These are phyloP conservation scores for Jatropha multifida DNA, from an alignment of 441 rosid genomes.

Conservation along the genomic window DNA sequence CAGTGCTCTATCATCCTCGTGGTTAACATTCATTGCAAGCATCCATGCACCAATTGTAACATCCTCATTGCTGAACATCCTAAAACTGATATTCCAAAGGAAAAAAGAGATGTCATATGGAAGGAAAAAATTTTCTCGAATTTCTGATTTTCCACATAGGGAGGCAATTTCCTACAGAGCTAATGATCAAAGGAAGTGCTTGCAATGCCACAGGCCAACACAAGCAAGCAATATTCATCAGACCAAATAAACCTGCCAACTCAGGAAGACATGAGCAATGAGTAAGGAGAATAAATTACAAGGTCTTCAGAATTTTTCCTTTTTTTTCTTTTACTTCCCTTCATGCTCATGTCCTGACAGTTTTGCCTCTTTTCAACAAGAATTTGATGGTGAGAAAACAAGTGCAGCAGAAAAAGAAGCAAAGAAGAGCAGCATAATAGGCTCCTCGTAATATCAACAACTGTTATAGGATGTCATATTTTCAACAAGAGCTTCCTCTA, in stretches of 20 bases:
- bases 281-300: background rate
- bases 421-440: too few relatives aligned
- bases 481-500: too few relatives aligned
- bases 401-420: background rate
- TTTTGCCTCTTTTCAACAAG: background rate
- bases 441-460: too few relatives aligned
- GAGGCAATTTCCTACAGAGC: background rate
- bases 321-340: background rate
- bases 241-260: background rate
- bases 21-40: slow-evolving; percentile 96
- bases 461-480: too few relatives aligned
- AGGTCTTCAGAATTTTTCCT: background rate
- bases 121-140: too few relatives aligned
- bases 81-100: slow-evolving; percentile 52
- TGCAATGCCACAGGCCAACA: background rate
- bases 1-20: slow-evolving; percentile 67
- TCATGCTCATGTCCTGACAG: background rate
- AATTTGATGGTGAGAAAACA: background rate
- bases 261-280: background rate
- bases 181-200: background rate
- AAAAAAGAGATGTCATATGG: slow-evolving; percentile 5
- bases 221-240: background rate
- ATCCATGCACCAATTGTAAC: slow-evolving; percentile 97
- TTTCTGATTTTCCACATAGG: background rate
- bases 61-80: slow-evolving; percentile 98